These are phyloP conservation scores for Lichenothelia convexa DNA, from an alignment of 495 filamentous ascomycete genomes.

Conservation along the genomic window DNA sequence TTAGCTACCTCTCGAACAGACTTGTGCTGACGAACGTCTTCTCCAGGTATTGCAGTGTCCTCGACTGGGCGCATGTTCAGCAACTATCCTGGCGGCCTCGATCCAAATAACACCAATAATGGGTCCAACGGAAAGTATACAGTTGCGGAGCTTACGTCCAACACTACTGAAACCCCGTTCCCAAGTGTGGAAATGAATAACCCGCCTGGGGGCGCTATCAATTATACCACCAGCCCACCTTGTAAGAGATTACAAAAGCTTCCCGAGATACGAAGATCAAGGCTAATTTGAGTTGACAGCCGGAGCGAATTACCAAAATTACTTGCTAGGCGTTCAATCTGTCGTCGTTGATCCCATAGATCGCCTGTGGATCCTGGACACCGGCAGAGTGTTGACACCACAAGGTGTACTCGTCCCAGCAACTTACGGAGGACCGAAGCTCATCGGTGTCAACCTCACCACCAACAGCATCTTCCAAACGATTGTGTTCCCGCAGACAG, in stretches of 20 bases:
- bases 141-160: constrained; percentile 26
- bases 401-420: constrained; percentile 22
- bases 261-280: not conserved
- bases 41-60: constrained; percentile 26
- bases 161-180: constrained; percentile 24
- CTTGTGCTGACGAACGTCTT: not conserved
- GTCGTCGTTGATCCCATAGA: constrained; percentile 28
- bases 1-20: not conserved
- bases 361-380: constrained; percentile 31
- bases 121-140: constrained; percentile 19
- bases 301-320: constrained; percentile 23
- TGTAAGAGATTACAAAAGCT: constrained; percentile 1
- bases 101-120: constrained; percentile 20
- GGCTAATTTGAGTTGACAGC: constrained; percentile 2
- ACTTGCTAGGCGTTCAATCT: constrained; percentile 28
- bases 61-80: constrained; percentile 26
- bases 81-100: constrained; percentile 27
- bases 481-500: constrained; percentile 25
- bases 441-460: constrained; percentile 23
- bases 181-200: constrained; percentile 24
- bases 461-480: constrained; percentile 25
- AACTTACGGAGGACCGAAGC: constrained; percentile 26
- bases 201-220: constrained; percentile 27
- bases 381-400: constrained; percentile 23
- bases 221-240: constrained; percentile 25